Base-by-base conservation (phyloP, 495 filamentous ascomycete genomes). In the Sordaria brevicollis region DNA sequence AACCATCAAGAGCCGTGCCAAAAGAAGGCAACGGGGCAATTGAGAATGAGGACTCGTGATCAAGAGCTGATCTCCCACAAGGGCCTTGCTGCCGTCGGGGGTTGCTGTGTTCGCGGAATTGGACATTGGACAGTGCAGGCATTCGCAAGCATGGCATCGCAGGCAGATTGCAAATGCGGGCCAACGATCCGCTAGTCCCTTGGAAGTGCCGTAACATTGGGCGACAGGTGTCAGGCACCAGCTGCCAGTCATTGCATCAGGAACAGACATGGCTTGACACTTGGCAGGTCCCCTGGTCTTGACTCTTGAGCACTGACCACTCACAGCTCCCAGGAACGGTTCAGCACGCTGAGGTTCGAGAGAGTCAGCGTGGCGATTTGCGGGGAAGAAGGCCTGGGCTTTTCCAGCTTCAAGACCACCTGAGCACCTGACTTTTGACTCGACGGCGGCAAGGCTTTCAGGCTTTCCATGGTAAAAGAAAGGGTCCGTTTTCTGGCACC, bases 371-470 rank as follows among this genome's bases (percentile, higher is more conserved):
- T 78, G 76, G 76, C 74, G 69, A 76, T 74, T 74, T 75, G 77
- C 72, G 77, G 76, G 76, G 77, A 74, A 79, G 67, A 67, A 29
- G 68, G 70, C 69, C 72, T 67, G 67, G 71, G 69, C 65, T 71
- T 70, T 68, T 57, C 70, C 65, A 70, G 68, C 67, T 66, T 68
- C 35, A 17, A 35, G 35, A 13, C 35, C 38, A 35, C 7, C 66
- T 8, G 70, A 35, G 66, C 76, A 77, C 76, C 72, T 78, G 76
- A 78, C 76, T 76, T n/a, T 72, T 57, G 35, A 25, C 66, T 65
- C 68, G 67, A 67, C 72, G 67, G 71, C 75, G 70, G 76, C 74
- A 78, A 78, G 76, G 76, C 76, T 76, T 67, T 71, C 74, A 74
- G 17, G 43, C 21, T 54, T 19, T 49, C 7, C 11, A 29, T 10